These are phyloP conservation scores for Leishmania amazonensis DNA, from an alignment of 208 protist species.

Conservation along the genomic window DNA sequence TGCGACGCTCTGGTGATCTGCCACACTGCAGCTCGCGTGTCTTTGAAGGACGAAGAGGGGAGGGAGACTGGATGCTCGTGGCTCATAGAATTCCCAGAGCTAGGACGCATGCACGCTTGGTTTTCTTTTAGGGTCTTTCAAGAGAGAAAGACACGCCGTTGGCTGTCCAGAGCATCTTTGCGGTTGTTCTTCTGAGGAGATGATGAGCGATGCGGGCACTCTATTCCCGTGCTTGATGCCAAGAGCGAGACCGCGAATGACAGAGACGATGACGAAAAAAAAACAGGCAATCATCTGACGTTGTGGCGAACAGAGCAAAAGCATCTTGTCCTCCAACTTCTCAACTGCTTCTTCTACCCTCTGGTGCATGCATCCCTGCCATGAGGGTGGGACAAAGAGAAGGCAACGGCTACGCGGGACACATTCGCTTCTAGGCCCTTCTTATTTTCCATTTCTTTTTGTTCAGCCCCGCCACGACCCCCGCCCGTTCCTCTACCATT, in stretches of 20 bases:
- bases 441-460: neutral
- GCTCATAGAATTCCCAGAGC: neutral
- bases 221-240: neutral
- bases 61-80: neutral
- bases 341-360: neutral
- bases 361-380: neutral
- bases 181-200: neutral
- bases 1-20: neutral
- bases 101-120: neutral
- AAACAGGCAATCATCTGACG: neutral
- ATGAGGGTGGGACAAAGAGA: neutral
- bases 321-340: neutral
- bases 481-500: neutral
- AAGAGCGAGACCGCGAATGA: neutral
- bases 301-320: neutral
- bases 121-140: neutral
- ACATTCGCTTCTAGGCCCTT: neutral
- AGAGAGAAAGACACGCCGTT: neutral
- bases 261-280: neutral
- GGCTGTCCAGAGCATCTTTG: neutral
- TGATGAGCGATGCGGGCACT: neutral
- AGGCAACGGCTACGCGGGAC: neutral
- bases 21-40: neutral
- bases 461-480: neutral
- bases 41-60: neutral